Evolutionary conservation across 768 basidiomycete species (phyloP).

Genomic region (Auriscalpium microsporum): DNA sequence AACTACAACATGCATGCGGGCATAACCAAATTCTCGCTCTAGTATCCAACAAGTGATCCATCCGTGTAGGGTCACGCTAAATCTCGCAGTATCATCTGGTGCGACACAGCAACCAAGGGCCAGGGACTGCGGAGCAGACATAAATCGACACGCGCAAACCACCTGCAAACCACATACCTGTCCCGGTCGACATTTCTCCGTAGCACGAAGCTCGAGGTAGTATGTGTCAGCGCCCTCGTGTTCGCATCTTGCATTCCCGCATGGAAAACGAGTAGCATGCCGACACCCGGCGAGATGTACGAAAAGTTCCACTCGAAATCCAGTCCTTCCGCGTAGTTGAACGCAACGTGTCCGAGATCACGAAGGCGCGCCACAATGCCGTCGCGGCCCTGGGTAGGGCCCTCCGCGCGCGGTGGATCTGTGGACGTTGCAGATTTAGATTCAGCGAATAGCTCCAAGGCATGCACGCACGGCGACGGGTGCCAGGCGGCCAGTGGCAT

Average conservation of each 20-base stretch:
- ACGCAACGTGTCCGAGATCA: background rate
- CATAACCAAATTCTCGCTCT: too few relatives aligned
- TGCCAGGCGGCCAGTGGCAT: background rate
- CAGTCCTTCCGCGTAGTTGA: background rate
- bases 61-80: too few relatives aligned
- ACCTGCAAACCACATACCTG: background rate
- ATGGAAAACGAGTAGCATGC: slow-evolving; percentile 4
- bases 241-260: background rate
- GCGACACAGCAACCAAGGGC: slow-evolving; percentile 6
- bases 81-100: slow-evolving; percentile 6
- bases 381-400: background rate
- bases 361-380: background rate
- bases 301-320: slow-evolving; percentile 7
- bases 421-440: background rate
- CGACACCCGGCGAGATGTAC: background rate
- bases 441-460: background rate
- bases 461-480: background rate
- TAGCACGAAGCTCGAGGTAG: slow-evolving; percentile 9
- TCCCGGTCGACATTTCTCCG: background rate
- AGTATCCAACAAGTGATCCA: too few relatives aligned
- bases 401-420: background rate
- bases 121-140: background rate
- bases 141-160: background rate
- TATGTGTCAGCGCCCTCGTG: background rate
- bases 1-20: too few relatives aligned